A percentile compares a stretch with the other conserved stretches of the same genome.
Evolutionary conservation across 306 rosid species (phyloP).

Genomic region (Crotalaria pallida): DNA sequence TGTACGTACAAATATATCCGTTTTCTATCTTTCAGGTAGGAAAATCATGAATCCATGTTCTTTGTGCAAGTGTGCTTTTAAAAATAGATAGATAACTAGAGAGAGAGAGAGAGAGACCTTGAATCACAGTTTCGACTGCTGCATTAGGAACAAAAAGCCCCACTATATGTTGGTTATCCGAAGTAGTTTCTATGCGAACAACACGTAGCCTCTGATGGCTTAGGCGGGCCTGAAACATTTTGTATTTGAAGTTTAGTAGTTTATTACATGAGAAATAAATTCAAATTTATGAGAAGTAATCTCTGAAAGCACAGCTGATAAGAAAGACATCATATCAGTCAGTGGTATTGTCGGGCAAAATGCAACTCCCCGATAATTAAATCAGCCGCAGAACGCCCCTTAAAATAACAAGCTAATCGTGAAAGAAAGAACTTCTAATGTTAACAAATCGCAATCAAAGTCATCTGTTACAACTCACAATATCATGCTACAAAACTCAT

Average conservation of each 20-base stretch:
- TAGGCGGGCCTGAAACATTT: conserved; percentile 43
- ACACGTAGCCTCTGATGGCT: conserved; percentile 74
- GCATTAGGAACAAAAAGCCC: conserved; percentile 83
- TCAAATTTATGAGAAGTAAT: background rate
- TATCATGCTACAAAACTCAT: background rate
- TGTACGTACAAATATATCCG: background rate
- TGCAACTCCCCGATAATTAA: background rate
- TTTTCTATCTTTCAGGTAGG: background rate
- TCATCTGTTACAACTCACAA: background rate
- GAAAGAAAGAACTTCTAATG: background rate
- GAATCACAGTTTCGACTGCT: conserved; percentile 73
- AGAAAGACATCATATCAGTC: background rate
- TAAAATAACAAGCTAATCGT: background rate
- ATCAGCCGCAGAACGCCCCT: background rate
- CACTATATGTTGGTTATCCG: conserved; percentile 61
- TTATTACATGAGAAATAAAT: background rate
- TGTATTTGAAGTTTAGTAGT: conserved; percentile 3
- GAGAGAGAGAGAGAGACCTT: conserved; percentile 41
- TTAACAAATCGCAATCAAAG: background rate
- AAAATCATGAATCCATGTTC: background rate
- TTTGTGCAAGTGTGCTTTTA: background rate
- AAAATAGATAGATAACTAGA: conserved; percentile 11
- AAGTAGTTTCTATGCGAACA: conserved; percentile 75
- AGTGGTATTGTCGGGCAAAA: background rate
- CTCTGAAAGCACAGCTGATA: background rate